Evolutionary conservation across 495 filamentous ascomycete species (phyloP).

Genomic region (Penicillium coffeae): DNA sequence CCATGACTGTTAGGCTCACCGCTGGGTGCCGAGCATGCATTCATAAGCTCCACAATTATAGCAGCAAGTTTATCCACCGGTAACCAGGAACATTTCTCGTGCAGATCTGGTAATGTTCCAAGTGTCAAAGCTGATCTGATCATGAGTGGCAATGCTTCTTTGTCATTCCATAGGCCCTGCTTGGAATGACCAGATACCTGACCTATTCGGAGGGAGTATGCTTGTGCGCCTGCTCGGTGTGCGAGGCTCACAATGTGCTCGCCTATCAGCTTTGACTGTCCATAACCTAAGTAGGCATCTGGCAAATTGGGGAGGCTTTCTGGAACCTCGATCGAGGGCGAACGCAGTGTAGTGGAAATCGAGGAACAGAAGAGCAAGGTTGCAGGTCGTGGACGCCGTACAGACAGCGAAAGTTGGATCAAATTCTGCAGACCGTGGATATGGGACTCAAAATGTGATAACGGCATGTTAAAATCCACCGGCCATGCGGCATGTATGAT

Average conservation of each 20-base stretch:
- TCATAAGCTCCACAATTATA: conserved; percentile 45
- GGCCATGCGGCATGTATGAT: conserved; percentile 59
- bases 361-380: conserved; percentile 50
- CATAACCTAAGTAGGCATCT: conserved; percentile 52
- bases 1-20: neutral
- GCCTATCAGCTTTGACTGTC: conserved; percentile 53
- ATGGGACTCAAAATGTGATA: conserved; percentile 38
- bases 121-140: conserved; percentile 50
- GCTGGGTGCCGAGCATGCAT: conserved; percentile 17
- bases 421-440: conserved; percentile 51
- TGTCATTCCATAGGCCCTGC: conserved; percentile 56
- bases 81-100: conserved; percentile 48
- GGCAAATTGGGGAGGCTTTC: conserved; percentile 39
- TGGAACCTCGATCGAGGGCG: conserved; percentile 27
- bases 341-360: conserved; percentile 44
- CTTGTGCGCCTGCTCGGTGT: conserved; percentile 30
- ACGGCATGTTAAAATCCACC: conserved; percentile 52
- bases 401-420: conserved; percentile 49
- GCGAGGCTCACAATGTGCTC: conserved; percentile 48
- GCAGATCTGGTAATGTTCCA: conserved; percentile 44
- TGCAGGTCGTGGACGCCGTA: conserved; percentile 38
- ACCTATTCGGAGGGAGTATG: conserved; percentile 54
- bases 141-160: conserved; percentile 54
- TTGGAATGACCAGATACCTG: conserved; percentile 55
- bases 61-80: conserved; percentile 53